Conservation (phyloP, 1,139 yeast species). For the Geotrichum restrictum region DNA sequence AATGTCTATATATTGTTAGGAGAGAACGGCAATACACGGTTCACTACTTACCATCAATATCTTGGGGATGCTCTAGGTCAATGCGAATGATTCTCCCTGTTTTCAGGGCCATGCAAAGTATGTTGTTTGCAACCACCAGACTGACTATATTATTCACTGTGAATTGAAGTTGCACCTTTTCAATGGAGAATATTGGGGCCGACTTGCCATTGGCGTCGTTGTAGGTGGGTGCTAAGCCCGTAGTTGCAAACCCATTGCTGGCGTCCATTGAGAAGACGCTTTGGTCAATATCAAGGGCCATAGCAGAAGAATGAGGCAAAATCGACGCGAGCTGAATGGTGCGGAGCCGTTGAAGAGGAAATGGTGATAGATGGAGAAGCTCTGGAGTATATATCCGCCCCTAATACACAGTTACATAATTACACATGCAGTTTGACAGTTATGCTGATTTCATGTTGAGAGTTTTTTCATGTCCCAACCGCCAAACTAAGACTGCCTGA, state of each 20-base stretch:
- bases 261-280: conserved; percentile 14
- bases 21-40: neutral
- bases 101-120: conserved; percentile 47
- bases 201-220: conserved; percentile 18
- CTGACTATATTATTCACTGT: conserved; percentile 44
- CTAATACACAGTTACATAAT: conserved; percentile 2
- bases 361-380: neutral
- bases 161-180: conserved; percentile 56
- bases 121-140: conserved; percentile 48
- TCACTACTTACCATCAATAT: conserved; percentile 39
- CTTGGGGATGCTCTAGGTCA: conserved; percentile 53
- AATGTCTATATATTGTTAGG: conserved; percentile 29
- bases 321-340: neutral
- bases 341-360: neutral
- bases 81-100: conserved; percentile 49
- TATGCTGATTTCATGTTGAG: neutral
- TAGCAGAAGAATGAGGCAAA: neutral
- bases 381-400: neutral
- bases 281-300: conserved; percentile 10
- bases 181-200: conserved; percentile 39
- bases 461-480: conserved; percentile 13
- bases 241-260: conserved; percentile 19
- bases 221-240: conserved; percentile 8
- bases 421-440: conserved; percentile 3
- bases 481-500: conserved; percentile 11